Evolutionary conservation across 768 basidiomycete genomes (phyloP).

Genomic region (Boletus reticulatus): DNA sequence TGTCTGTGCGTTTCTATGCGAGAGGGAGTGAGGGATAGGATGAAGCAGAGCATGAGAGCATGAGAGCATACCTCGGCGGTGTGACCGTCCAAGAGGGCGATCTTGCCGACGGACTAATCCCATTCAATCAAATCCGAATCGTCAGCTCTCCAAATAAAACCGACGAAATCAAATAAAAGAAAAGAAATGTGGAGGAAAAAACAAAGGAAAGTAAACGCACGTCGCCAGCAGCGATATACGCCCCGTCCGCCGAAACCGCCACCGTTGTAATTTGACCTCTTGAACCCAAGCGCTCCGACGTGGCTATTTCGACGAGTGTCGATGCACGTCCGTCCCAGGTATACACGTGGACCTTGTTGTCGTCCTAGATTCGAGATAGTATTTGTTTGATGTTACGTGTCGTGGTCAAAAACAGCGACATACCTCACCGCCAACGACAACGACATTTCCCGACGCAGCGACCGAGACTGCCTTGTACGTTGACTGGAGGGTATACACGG

Average conservation of each 20-base stretch:
- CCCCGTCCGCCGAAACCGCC: conserved; percentile 78
- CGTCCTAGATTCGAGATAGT: conserved; percentile 38
- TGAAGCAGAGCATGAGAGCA: not conserved
- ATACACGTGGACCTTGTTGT: conserved; percentile 72
- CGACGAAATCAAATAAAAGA: not conserved
- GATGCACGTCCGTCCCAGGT: conserved; percentile 62
- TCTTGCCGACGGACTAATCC: conserved; percentile 72
- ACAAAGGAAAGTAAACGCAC: conserved; percentile 42
- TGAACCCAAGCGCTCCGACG: conserved; percentile 60
- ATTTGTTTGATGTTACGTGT: not conserved
- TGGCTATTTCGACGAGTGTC: conserved; percentile 48
- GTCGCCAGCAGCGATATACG: conserved; percentile 78
- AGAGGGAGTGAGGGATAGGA: not conserved
- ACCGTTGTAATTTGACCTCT: conserved; percentile 65
- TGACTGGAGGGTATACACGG: conserved; percentile 53
- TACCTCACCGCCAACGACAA: conserved; percentile 80
- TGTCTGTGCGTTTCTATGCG: conserved; percentile 58
- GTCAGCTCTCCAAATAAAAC: not conserved
- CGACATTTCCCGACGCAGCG: conserved; percentile 46
- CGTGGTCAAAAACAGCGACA: conserved; percentile 19
- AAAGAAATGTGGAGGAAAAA: not conserved
- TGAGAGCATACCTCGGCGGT: conserved; percentile 47
- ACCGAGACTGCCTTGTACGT: conserved; percentile 55
- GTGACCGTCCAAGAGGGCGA: conserved; percentile 71
- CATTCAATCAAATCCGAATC: not conserved